Percentiles rank a stretch among this genome's conserved stretches.
Evolutionary conservation across 495 filamentous ascomycete species (phyloP).

Genomic region (Viridothelium virens): DNA sequence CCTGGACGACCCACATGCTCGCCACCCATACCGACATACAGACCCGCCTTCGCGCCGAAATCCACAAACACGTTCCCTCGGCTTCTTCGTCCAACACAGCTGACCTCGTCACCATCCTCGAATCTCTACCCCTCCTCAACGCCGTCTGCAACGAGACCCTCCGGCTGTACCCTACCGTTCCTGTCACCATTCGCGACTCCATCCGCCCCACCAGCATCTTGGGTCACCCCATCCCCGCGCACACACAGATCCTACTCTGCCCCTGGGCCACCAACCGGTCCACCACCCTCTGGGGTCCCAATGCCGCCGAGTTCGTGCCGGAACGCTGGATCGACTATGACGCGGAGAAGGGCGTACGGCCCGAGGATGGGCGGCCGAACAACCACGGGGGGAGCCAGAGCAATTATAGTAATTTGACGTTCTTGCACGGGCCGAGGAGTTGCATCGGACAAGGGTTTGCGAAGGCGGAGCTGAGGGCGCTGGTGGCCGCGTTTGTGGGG

Average conservation of each 20-base stretch:
- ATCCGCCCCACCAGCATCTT: conserved; percentile 41
- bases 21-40: conserved; percentile 43
- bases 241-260: conserved; percentile 24
- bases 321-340: conserved; percentile 30
- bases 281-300: conserved; percentile 27
- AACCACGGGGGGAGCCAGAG: conserved; percentile 25
- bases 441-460: conserved; percentile 34
- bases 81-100: conserved; percentile 9
- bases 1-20: conserved; percentile 47
- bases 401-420: conserved; percentile 30
- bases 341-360: conserved; percentile 12
- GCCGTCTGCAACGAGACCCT: conserved; percentile 41
- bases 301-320: conserved; percentile 27
- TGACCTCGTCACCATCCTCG: conserved; percentile 33
- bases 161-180: conserved; percentile 42
- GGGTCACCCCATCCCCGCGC: conserved; percentile 24
- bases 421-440: conserved; percentile 32
- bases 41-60: conserved; percentile 41
- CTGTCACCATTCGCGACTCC: conserved; percentile 43
- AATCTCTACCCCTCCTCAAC: conserved; percentile 46
- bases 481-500: conserved; percentile 29
- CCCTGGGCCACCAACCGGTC: conserved; percentile 33
- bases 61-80: conserved; percentile 38
- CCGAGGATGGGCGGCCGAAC: conserved; percentile 15
- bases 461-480: conserved; percentile 27